Base-by-base conservation (phyloP, 805 yeast genomes). In the Metschnikowia amazonensis region DNA sequence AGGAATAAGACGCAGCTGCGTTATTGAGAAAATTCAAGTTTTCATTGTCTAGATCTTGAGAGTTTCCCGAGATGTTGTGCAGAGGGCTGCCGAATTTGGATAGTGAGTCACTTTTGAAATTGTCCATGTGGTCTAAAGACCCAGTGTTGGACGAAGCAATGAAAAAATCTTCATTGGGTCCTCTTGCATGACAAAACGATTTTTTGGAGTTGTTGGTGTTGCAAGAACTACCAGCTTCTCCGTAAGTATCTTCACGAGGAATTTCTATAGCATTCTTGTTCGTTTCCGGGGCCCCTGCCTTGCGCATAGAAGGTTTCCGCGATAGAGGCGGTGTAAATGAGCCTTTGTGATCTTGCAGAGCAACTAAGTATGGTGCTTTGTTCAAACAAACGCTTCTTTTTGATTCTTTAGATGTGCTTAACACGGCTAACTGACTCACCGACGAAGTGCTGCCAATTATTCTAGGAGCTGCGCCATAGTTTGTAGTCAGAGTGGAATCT, bases 401-500 rank as follows among this genome's bases (percentile, higher is more conserved):
- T 3, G 53, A 49, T 7, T 53, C 53, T 20, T 49, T 45, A 4
- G 56, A 53, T 2, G 56, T 43, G 29, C 49, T 42, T 24, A 51
- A 36, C 8, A 47, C 28, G 1, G 50, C 49, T 5, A 46, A 16
- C 24, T 49, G 47, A 29, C 41, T 46, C 43, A 47, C 31, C 13
- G 56, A 48, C 2, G 48, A 44, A 2, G 49, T 24, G 45, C 49
- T 51, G 2, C 45, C 46, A 9, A 42, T 46, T n/a, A 46, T 45
- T 17, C 47, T 44, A 2, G 52, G 57, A 9, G 34, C 54, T 6
- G 52, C 47, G 16, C 72, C 72, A 52, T 66, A 69, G 47, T 67
- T 64, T 1, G 72, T 66, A 11, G 67, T 65, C 65, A 64, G 68
- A 2, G 75, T 67, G 2, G 74, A 69, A 51, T 64, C 68, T 1